Conservation (phyloP, 371 early-diverging fungal species). For the Mortierella sp. region DNA sequence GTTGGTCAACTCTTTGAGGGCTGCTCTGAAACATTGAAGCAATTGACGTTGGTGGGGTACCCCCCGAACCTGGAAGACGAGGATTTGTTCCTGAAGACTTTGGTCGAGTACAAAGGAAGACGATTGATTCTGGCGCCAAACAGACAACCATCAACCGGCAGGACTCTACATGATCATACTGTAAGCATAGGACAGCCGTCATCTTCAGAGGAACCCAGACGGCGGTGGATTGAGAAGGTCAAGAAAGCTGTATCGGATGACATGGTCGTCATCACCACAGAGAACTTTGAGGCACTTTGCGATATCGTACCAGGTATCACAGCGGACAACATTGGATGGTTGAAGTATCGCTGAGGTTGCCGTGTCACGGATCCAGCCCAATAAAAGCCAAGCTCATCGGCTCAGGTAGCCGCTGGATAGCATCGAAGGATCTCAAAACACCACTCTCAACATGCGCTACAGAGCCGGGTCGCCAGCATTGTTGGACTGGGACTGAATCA, state of each 20-base stretch:
- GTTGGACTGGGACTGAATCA: no score
- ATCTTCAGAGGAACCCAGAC: background rate
- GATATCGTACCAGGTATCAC: slow-evolving; percentile 1
- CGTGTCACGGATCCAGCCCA: no score
- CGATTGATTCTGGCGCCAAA: background rate
- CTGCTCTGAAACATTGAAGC: background rate
- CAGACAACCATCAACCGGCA: background rate
- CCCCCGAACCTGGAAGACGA: background rate
- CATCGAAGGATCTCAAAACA: no score
- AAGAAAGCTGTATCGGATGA: background rate
- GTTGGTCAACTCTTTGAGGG: background rate
- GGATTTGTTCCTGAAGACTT: background rate
- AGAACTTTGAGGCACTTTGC: slow-evolving; percentile 1
- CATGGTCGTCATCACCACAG: background rate
- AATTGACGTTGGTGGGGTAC: slow-evolving; percentile 3
- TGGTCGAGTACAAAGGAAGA: background rate
- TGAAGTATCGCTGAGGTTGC: no score
- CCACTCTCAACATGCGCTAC: no score
- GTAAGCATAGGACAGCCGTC: background rate
- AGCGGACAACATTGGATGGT: background rate
- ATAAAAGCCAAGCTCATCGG: no score
- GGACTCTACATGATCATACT: background rate
- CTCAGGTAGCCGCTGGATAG: no score
- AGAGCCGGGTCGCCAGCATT: no score
- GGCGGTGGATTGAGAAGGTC: background rate